These are phyloP conservation scores for Pyronema omphalodes DNA, from an alignment of 495 filamentous ascomycete species.

Conservation along the genomic window DNA sequence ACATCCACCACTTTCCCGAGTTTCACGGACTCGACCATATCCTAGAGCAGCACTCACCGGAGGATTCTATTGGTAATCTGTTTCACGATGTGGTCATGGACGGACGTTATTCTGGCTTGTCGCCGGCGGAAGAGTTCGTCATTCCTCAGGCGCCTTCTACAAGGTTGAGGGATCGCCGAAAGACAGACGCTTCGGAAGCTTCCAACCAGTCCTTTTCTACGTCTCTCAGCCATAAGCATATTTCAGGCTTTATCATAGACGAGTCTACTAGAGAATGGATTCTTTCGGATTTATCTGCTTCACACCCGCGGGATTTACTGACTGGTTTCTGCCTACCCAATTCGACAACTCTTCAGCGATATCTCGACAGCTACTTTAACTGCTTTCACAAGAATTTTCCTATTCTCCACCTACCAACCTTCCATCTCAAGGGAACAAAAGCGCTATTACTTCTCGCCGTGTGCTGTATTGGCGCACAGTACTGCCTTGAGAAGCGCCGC, in stretches of 20 bases:
- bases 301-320: constrained; percentile 1
- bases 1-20: neutral
- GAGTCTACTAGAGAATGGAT: neutral
- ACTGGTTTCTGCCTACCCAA: neutral
- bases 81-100: neutral
- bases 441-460: constrained; percentile 1
- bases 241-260: neutral
- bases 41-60: neutral
- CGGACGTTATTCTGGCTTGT: constrained; percentile 31
- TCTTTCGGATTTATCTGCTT: neutral
- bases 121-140: constrained; percentile 37
- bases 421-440: neutral
- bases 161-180: constrained; percentile 41
- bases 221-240: neutral
- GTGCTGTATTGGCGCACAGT: constrained; percentile 4
- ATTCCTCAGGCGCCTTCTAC: constrained; percentile 42
- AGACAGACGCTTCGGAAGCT: neutral
- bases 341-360: neutral
- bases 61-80: neutral
- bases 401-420: neutral
- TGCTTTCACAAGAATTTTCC: constrained; percentile 1
- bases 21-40: neutral
- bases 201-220: neutral
- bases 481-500: constrained; percentile 4
- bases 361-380: constrained; percentile 5